Base-by-base conservation (phyloP, 805 yeast genomes). In the Yamadazyma takamatsuzukensis region DNA sequence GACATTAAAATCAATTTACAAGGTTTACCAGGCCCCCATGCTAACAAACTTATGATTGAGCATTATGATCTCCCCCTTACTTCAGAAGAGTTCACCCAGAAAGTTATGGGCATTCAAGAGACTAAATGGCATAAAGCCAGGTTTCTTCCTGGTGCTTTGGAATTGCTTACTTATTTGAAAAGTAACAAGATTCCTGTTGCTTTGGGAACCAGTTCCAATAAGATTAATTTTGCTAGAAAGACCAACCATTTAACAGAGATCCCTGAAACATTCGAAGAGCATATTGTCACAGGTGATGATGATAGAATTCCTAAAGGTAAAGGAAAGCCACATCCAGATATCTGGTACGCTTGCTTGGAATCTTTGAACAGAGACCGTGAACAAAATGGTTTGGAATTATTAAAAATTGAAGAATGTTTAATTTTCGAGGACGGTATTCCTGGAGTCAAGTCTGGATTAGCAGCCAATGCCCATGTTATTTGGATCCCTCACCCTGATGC, bases 361-460 rank as follows among this genome's bases (percentile, higher is more conserved):
- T 71, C 80, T 10, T 47, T 93, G 34, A 93, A 93, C 54, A 48
- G 51, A 15, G 74, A 74, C 27, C 69, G 79, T 31, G 47, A 52
- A 9, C 54, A 53, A 2, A 48, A 57, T 3, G 73, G 69, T 3
- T 53, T 61, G 16, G 65, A 54, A 2, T 61, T 61, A 21, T 82
- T 90, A 39, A 49, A 54, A 34, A 83, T 90, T 4, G 78, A 76
- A 19, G 96, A 93, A 49, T 84, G 95, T 48, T 56, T 93, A 19
- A 83, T 93, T 2, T 93, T 93, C 57, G 98, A 93, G 64, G 99
- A 93, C 59, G 97, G 96, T 3, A 67, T 88, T 27, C 89, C 96
- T 0, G 99, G 99, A 3, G 90, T 90, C 15, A 51, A 65, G 12
- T 81, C 96, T 3, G 98, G 95, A 10, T 73, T 72, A 35, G 79